Evolutionary conservation across 169 alveolate species (phyloP).

Genomic region (Plasmodium knowlesi): DNA sequence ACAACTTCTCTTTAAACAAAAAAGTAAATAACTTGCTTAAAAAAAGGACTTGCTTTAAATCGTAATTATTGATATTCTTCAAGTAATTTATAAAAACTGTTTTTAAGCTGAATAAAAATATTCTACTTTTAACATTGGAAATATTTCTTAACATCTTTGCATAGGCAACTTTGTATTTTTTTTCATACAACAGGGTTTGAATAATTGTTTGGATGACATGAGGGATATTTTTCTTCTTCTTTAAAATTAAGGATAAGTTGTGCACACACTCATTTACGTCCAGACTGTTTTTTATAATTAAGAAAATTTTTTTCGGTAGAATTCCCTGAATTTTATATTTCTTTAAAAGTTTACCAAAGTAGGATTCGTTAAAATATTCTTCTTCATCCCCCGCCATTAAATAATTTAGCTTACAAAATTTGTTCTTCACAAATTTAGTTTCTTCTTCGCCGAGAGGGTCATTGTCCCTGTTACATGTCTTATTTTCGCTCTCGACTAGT

Average conservation of each 20-base stretch:
- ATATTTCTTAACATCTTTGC: conserved; percentile 28
- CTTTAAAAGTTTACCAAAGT: conserved; percentile 39
- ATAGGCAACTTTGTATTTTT: conserved; percentile 63
- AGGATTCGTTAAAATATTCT: conserved; percentile 12
- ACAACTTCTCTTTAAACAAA: conserved; percentile 47
- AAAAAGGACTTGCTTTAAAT: conserved; percentile 47
- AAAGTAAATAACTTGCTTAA: conserved; percentile 44
- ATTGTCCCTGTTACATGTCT: background rate
- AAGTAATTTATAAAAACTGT: conserved; percentile 62
- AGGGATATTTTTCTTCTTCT: conserved; percentile 62
- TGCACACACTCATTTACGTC: conserved; percentile 68
- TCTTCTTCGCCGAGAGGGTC: background rate
- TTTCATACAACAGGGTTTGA: conserved; percentile 51
- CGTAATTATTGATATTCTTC: conserved; percentile 60
- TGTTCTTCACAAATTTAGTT: conserved; percentile 3
- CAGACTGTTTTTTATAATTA: conserved; percentile 56
- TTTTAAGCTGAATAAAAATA: conserved; percentile 68
- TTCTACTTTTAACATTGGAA: conserved; percentile 45
- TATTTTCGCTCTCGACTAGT: background rate
- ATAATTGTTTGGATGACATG: conserved; percentile 68
- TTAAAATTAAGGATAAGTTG: conserved; percentile 49
- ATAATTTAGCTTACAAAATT: conserved; percentile 34
- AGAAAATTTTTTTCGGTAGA: conserved; percentile 60
- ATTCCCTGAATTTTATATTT: conserved; percentile 68
- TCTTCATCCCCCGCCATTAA: conserved; percentile 19